Conservation (phyloP, 441 rosid genomes). For the Erodium chrysanthum region DNA sequence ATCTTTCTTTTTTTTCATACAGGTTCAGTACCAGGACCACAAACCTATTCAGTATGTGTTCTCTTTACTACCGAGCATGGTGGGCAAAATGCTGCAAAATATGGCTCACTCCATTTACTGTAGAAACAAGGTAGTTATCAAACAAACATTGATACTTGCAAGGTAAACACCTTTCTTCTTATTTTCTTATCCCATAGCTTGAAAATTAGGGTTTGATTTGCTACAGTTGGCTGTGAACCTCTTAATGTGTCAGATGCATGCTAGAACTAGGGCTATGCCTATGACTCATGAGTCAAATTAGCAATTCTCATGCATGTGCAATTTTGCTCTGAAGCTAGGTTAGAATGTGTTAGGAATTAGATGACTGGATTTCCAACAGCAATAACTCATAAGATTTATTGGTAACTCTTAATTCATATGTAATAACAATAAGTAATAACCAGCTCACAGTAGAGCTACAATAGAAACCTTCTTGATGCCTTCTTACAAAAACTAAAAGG, state of each 20-base stretch:
- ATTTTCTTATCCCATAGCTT: neutral
- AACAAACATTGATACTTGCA: neutral
- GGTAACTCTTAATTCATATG: neutral
- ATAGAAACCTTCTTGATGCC: slow-evolving; percentile 9
- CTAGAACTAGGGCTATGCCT: neutral
- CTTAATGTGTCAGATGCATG: neutral
- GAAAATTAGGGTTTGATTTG: neutral
- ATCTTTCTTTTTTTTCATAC: neutral
- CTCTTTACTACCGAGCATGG: slow-evolving; percentile 8
- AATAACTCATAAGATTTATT: too few species aligned
- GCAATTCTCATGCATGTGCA: neutral
- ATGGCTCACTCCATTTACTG: slow-evolving; percentile 13
- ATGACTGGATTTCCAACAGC: neutral
- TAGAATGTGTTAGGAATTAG: neutral
- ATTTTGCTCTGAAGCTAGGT: neutral
- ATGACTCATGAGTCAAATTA: neutral
- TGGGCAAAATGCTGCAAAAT: slow-evolving; percentile 2
- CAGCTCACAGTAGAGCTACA: neutral
- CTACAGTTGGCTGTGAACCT: neutral
- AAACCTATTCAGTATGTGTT: neutral
- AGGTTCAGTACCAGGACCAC: slow-evolving; percentile 19
- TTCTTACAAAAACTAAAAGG: slow-evolving; percentile 21
- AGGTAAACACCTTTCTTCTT: neutral
- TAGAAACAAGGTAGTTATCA: slow-evolving; percentile 6
- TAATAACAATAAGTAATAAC: neutral